Base-by-base conservation (phyloP, 371 early-diverging fungal genomes). In the Globomyces sp. region DNA sequence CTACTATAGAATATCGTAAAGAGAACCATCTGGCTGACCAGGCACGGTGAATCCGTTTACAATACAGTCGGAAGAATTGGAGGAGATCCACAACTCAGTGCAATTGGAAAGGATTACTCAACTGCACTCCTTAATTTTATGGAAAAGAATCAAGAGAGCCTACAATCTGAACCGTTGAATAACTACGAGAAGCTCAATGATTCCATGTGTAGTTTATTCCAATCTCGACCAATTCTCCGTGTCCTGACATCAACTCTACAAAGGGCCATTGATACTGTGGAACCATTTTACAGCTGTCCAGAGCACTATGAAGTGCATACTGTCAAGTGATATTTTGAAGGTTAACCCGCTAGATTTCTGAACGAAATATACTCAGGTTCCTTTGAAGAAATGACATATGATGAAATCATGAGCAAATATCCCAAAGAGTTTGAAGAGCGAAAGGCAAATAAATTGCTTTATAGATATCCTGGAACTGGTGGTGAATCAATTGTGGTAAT, bases 311-410 rank as follows among this genome's bases (percentile, higher is more conserved):
- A 88, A 63, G 78, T 88, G 65, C 76, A 83, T 79, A 84, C 87
- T 71, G 86, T 91, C 55, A 75, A 73, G 70, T 77, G 46, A 13
- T 57, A 24, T 24, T 52, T 42, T 42, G 36, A 51, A 10, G 5
- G 36, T 10, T 58, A 46, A 53, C 55, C 41, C 34, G 24, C 24
- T 45, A 74, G 88, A 42, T 82, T 86, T 58, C 73, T 93, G 51
- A 91, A 91, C 75, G 92, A 93, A 69, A 92, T 93, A 51, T 90
- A 90, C 71, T 86, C 92, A n/a, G 91, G 91, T 24, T 78, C 83
- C 4, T 87, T 79, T 64, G 86, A 90, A 65, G 69, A 74, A 61
- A 63, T 83, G 73, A 80, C 83, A 1, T 80, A 79, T 65, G 79
- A 74, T 6, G 88, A 93, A 59, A 91, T 93, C 63, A 78, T 89